Conservation (phyloP, 176 grass and related monocot genomes). For the Puccinellia tenuiflora region DNA sequence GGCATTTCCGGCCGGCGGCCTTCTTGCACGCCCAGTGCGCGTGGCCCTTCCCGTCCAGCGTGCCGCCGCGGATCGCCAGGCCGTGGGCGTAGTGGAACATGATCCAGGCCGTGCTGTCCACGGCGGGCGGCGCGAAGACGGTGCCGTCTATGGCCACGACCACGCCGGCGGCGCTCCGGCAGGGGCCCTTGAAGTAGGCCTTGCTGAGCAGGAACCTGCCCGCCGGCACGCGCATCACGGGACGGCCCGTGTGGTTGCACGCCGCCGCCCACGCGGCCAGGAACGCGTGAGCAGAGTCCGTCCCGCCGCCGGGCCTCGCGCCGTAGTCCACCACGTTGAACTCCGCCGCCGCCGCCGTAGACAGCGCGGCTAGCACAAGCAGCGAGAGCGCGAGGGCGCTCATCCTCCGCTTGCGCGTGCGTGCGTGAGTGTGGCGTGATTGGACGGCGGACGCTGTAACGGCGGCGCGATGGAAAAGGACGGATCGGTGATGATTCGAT, state of each 20-base stretch:
- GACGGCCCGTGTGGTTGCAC: neutral
- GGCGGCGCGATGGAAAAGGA: neutral
- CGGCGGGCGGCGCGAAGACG: constrained; percentile 36
- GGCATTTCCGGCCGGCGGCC: constrained; percentile 21
- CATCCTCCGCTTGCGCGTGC: neutral
- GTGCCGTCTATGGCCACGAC: constrained; percentile 37
- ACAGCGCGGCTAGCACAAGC: neutral
- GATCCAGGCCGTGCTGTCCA: constrained; percentile 36
- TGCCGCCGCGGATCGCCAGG: constrained; percentile 43
- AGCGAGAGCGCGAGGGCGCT: neutral
- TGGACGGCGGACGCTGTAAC: neutral
- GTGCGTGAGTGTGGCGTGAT: neutral
- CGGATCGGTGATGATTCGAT: neutral
- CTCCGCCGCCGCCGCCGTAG: neutral
- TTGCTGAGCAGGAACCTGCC: constrained; percentile 45
- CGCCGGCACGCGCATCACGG: constrained; percentile 45
- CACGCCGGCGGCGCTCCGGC: constrained; percentile 30
- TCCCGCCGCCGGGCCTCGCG: constrained; percentile 24
- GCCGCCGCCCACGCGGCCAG: constrained; percentile 35
- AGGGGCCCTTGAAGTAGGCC: constrained; percentile 44
- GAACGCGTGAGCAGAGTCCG: constrained; percentile 41
- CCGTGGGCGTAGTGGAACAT: constrained; percentile 62
- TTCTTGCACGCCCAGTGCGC: constrained; percentile 51
- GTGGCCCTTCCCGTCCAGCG: constrained; percentile 40
- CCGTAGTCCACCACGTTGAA: constrained; percentile 54